Base-by-base conservation (phyloP, 208 protist genomes). In the Trypanosoma theileri region DNA sequence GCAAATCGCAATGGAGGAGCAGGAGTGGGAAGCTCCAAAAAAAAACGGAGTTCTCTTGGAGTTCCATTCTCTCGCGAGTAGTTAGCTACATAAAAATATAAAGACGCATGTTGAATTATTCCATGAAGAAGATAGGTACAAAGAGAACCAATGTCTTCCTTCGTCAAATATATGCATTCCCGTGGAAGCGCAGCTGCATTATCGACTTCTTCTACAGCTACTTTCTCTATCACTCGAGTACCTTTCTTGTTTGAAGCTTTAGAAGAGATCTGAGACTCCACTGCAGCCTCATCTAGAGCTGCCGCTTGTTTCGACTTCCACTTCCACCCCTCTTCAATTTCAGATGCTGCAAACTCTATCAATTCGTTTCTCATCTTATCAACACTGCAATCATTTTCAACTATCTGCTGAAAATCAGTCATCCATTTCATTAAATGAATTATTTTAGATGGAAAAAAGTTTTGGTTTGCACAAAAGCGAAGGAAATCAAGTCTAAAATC, bases 101-200 rank as follows among this genome's bases (percentile, higher is more conserved):
- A 76, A 1, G 77, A 53, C 6, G 80, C 69, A 74, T 95, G 89
- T 42, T 79, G 61, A 19, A 89, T 63, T 46, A 92, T 75, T 24
- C 82, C 86, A 54, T 61, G 48, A 19, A 89, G 63, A 64, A 89
- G 82, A 26, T 75, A 81, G 3, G 59, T 79, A 62, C 83, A 73
- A 54, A 92, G 86, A 9, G 57, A 35, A 10, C 66, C 63, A 0
- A 85, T 54, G 44, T 91, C 82, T 17, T 81, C 63, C 59, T 73
- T 75, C 0, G 61, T 73, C 22, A 95, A 73, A 56, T 86, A 92
- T 14, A 91, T 81, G 64, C 91, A 91, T 66, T 92, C 82, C 0
- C 74, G 57, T 17, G 86, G 86, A 41, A 89, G 66, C 1, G 80
- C 66, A 19, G 84, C 79, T n/a, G 78, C 63, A 24, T 66, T 66